Conservation (phyloP, 305 asterid species). For the Fraxinus sp. region DNA sequence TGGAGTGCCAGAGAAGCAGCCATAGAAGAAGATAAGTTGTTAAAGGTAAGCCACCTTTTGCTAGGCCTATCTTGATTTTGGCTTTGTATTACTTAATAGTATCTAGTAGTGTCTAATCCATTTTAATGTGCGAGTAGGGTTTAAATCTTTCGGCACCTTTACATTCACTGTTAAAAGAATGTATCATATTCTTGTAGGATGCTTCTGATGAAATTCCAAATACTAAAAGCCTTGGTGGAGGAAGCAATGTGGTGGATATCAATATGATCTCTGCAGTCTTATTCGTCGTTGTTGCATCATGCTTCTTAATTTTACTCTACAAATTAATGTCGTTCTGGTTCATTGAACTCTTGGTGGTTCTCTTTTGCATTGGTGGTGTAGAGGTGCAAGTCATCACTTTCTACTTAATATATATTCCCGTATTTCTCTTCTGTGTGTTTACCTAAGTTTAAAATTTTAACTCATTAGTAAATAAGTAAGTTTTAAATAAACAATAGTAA, state of each 20-base stretch:
- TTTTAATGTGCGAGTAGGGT: not conserved
- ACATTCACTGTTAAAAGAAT: constrained; percentile 10
- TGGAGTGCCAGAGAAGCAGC: constrained; percentile 90
- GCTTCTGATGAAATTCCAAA: constrained; percentile 54
- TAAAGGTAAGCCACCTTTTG: constrained; percentile 52
- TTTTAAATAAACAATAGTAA: not conserved
- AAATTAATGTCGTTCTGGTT: constrained; percentile 85
- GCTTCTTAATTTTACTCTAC: constrained; percentile 78
- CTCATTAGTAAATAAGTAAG: not conserved
- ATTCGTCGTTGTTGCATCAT: constrained; percentile 77
- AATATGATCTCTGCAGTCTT: constrained; percentile 68
- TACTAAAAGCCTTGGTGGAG: constrained; percentile 40
- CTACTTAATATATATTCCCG: not conserved
- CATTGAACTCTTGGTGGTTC: constrained; percentile 75
- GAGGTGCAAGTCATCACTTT: constrained; percentile 52
- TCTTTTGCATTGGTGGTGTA: constrained; percentile 90
- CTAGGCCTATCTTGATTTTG: not conserved
- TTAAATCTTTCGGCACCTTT: constrained; percentile 6
- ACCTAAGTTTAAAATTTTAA: not conserved
- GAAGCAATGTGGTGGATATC: constrained; percentile 76
- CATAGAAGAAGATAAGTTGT: constrained; percentile 71
- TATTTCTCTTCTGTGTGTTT: not conserved
- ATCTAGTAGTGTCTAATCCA: not conserved
- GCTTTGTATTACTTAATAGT: not conserved
- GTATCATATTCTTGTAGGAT: constrained; percentile 49